These are phyloP conservation scores for Solanum etuberosum DNA, from an alignment of 257 asterid genomes.

Conservation along the genomic window DNA sequence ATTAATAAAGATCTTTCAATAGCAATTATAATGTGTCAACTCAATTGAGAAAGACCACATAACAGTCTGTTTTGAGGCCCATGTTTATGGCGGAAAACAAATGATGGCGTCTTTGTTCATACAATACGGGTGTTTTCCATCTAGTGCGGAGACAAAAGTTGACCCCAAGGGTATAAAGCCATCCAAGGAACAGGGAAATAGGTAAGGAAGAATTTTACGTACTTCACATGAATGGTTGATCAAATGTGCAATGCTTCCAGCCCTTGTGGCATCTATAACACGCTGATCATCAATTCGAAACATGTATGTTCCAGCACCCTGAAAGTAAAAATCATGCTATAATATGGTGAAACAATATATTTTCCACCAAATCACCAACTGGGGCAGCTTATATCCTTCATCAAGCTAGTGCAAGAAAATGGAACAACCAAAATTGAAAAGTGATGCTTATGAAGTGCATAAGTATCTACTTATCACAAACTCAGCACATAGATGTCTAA, in stretches of 20 bases:
- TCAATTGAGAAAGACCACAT: not conserved
- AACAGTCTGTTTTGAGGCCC: not conserved
- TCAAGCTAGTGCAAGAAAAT: constrained; percentile 1
- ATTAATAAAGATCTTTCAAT: too few species aligned
- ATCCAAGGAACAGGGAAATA: not conserved
- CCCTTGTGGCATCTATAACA: constrained; percentile 94
- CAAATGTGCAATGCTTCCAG: constrained; percentile 95
- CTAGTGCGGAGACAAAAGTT: not conserved
- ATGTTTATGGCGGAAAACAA: not conserved
- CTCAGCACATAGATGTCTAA: not conserved
- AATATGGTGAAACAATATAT: not conserved
- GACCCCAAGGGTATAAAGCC: not conserved
- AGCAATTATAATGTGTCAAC: not conserved
- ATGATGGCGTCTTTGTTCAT: not conserved
- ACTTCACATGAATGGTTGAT: constrained; percentile 98
- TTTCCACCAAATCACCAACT: not conserved
- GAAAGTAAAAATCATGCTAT: constrained; percentile 8
- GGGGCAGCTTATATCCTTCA: not conserved
- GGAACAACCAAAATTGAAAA: not conserved
- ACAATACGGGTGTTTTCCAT: not conserved
- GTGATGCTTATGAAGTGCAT: not conserved
- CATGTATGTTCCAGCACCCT: constrained; percentile 99
- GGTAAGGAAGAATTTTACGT: constrained; percentile 14
- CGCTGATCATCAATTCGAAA: constrained; percentile 83
- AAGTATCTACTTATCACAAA: not conserved